Evolutionary conservation across 1,139 yeast species (phyloP), one percentile per base, ranked within the genome.

Genomic region (Debaryomyces nepalensis): DNA sequence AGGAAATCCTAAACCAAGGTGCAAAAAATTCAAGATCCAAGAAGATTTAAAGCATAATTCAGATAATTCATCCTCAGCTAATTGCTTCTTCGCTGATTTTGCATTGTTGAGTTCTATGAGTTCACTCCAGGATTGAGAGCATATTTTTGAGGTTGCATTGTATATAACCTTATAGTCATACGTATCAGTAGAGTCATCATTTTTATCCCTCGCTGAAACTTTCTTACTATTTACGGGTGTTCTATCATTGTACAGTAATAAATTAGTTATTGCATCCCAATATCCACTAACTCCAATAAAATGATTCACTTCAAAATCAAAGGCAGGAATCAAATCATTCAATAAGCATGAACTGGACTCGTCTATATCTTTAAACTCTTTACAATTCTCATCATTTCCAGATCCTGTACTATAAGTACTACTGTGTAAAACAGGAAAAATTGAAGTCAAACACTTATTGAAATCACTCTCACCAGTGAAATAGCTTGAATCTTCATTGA

Each of bases 281-380:
- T 85, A 87, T 33, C 90, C 95, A 52, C 90, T 83, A 2, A 88
- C 89, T 0, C 95, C 95, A 22, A 84, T 75, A 48, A 87, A 87
- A 49, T 81, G 83, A 50, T 82, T 81, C 30, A 80, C 66, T 41
- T 77, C 82, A 52, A 86, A 82, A 51, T 84, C 88, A 62, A 87
- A 81, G 1, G 81, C 75, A 0, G 95, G 95, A 14, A 79, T 71
- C 32, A 70, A 57, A 46, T 81, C 83, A 41, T 67, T 68, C 32
- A 79, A 57, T n/a, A 81, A 59, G 55, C 86, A 81, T 1, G 80
- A 64, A 42, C 75, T 67, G 3, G 64, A 69, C n/a, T 60, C 55
- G 33, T 57, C 49, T 22, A 57, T 54, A 31, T 64, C 69, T 26
- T 54, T 56, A 33, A 67, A 61, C 41, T 62, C 62, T 27, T 67